A percentile compares a stretch with the other conserved stretches of the same genome.
phyloP scores from a whole-genome alignment of 176 grass and related monocot genomes.

The Carex cristatella region DNA sequence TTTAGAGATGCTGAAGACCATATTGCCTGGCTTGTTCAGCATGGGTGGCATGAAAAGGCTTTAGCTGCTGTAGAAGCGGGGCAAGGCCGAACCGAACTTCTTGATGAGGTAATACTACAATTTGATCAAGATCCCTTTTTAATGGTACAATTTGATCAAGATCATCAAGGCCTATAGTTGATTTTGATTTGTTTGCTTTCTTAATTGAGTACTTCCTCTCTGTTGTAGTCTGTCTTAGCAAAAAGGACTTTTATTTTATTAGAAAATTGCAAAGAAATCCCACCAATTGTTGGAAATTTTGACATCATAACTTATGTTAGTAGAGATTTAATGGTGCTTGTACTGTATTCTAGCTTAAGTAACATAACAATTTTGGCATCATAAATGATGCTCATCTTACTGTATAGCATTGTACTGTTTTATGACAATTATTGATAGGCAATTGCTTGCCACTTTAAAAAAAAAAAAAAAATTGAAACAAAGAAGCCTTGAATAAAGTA shows the following conservation, averaged over 20 bases:
- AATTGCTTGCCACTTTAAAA: too few relatives aligned
- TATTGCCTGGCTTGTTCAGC: constrained; percentile 96
- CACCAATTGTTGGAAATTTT: not conserved
- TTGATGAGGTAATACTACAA: constrained; percentile 70
- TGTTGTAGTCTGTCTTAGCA: not conserved
- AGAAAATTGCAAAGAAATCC: not conserved
- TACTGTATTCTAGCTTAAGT: not conserved
- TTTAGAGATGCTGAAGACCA: constrained; percentile 99
- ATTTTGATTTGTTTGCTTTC: not conserved
- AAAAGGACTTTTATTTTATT: not conserved
- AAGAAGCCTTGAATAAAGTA: not conserved
- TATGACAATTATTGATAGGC: too few relatives aligned
- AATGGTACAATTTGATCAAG: not conserved
- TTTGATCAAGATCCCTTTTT: not conserved
- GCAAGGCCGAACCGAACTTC: constrained; percentile 73
- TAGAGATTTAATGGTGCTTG: not conserved
- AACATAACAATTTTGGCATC: not conserved
- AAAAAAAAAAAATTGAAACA: not conserved
- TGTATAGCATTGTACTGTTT: too few relatives aligned
- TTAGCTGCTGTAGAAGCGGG: constrained; percentile 91
- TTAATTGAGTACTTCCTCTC: not conserved
- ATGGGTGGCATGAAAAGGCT: constrained; percentile 97
- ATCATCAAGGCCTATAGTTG: not conserved
- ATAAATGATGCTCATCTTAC: too few relatives aligned
- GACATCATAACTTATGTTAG: not conserved